Conservation (phyloP, 2,329 filamentous ascomycete species). For the Allantophomopsis lycopodina region DNA sequence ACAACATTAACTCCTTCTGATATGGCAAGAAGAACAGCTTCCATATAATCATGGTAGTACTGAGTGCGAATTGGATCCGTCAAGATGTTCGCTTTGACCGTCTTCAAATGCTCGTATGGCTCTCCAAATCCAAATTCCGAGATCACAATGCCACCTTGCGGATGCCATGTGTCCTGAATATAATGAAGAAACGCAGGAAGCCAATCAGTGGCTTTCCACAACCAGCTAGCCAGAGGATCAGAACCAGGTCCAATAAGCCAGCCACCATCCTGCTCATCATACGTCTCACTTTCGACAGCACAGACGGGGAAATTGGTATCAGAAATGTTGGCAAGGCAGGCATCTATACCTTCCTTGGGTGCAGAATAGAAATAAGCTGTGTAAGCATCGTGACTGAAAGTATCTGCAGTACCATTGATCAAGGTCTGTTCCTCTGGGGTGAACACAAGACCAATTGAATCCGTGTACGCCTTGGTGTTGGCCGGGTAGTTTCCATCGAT, state of each 20-base stretch:
- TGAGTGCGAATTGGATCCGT: conserved; percentile 65
- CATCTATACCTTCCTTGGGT: conserved; percentile 22
- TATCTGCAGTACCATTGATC: conserved; percentile 36
- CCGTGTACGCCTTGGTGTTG: conserved; percentile 27
- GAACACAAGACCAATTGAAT: conserved; percentile 29
- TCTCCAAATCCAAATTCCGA: conserved; percentile 15
- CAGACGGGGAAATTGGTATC: conserved; percentile 11
- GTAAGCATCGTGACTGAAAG: conserved; percentile 44
- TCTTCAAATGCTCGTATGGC: conserved; percentile 11
- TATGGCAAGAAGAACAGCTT: conserved; percentile 50
- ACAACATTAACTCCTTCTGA: conserved; percentile 68
- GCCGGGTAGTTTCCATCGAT: conserved; percentile 35
- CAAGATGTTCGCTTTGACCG: conserved; percentile 31
- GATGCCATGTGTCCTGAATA: conserved; percentile 13
- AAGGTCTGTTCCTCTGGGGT: conserved; percentile 31
- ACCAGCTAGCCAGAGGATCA: conserved; percentile 12
- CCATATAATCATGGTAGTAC: conserved; percentile 68
- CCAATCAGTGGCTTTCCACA: conserved; percentile 13
- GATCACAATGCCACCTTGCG: conserved; percentile 10
- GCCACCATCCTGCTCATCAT: conserved; percentile 2
- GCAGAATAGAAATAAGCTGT: conserved; percentile 38
- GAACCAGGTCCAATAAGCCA: conserved; percentile 12
- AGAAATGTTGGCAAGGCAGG: conserved; percentile 18
- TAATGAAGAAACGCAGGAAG: conserved; percentile 11
- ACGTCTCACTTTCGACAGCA: conserved; percentile 8